A percentile compares a stretch with the other conserved stretches of the same genome.
These are phyloP conservation scores for Phytophthora boehmeriae DNA, from an alignment of 352 stramenopile species.

Conservation along the genomic window DNA sequence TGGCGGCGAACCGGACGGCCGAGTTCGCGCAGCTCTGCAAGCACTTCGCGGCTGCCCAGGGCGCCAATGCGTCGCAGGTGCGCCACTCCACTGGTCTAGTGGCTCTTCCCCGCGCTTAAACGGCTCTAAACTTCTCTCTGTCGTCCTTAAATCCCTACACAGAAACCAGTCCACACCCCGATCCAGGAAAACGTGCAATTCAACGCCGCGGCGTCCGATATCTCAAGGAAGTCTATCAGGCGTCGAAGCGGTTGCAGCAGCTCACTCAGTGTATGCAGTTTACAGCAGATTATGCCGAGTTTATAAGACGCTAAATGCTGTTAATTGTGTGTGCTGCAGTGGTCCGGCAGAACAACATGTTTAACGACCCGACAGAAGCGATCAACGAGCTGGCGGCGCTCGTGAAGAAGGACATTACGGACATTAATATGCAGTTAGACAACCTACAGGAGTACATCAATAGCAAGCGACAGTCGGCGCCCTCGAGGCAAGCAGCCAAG, in stretches of 20 bases:
- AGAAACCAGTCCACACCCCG: constrained; percentile 52
- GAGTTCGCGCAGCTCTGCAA: constrained; percentile 76
- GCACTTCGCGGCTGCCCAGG: constrained; percentile 47
- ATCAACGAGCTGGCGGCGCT: constrained; percentile 85
- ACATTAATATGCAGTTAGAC: constrained; percentile 87
- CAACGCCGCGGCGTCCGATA: constrained; percentile 78
- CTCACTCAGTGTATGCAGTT: constrained; percentile 68
- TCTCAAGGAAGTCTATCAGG: constrained; percentile 85
- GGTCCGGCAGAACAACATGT: constrained; percentile 90
- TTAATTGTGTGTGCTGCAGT: constrained; percentile 39
- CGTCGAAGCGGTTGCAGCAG: constrained; percentile 81
- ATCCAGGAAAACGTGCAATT: constrained; percentile 83
- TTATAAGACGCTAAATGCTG: background rate
- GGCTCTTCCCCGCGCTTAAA: background rate
- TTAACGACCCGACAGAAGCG: constrained; percentile 83
- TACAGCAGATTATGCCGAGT: background rate
- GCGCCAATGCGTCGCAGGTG: constrained; percentile 34
- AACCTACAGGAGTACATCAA: constrained; percentile 85
- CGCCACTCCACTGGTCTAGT: background rate
- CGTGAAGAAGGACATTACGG: constrained; percentile 89
- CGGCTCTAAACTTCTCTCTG: background rate
- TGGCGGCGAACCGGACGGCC: constrained; percentile 72
- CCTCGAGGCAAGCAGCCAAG: constrained; percentile 73
- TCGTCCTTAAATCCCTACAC: background rate
- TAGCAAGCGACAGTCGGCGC: constrained; percentile 59